Evolutionary conservation across 495 filamentous ascomycete species (phyloP).

Genomic region (Penicillium soppii): DNA sequence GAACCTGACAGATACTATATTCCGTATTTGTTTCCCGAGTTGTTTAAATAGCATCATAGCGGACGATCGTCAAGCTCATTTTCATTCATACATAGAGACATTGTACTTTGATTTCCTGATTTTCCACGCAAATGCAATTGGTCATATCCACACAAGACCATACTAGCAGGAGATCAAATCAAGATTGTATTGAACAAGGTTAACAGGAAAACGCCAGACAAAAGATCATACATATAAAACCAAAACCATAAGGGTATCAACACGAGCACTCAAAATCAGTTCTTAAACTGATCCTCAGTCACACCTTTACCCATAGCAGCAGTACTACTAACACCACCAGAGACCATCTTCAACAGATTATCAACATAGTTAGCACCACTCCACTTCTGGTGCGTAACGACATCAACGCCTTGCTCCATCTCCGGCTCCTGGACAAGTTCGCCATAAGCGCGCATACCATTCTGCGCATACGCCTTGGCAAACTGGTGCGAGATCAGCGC

Average conservation of each 20-base stretch:
- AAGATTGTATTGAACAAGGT: slow-evolving; percentile 8
- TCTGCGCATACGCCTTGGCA: slow-evolving; percentile 72
- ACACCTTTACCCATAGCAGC: slow-evolving; percentile 97
- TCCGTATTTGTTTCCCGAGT: no score
- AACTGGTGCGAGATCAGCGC: slow-evolving; percentile 89
- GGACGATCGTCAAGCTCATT: no score
- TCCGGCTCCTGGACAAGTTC: slow-evolving; percentile 97
- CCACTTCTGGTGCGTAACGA: slow-evolving; percentile 99
- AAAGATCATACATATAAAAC: slow-evolving; percentile 13
- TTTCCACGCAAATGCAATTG: slow-evolving; percentile 14
- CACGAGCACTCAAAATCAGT: slow-evolving; percentile 14
- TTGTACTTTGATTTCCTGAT: no score
- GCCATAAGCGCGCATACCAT: slow-evolving; percentile 95
- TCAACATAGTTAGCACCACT: slow-evolving; percentile 92
- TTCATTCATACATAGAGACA: no score
- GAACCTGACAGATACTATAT: no score
- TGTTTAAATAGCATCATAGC: no score
- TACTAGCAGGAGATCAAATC: slow-evolving; percentile 20
- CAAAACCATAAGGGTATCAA: slow-evolving; percentile 10
- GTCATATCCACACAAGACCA: neutral
- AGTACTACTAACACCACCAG: slow-evolving; percentile 85
- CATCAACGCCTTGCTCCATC: slow-evolving; percentile 85
- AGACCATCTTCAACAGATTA: slow-evolving; percentile 95
- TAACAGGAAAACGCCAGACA: slow-evolving; percentile 9
- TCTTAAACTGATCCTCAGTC: slow-evolving; percentile 93